Percentiles rank a stretch among this genome's conserved stretches.
These are phyloP conservation scores for Wickerhamiella alocasiicola DNA, from an alignment of 805 yeast genomes.

Conservation along the genomic window DNA sequence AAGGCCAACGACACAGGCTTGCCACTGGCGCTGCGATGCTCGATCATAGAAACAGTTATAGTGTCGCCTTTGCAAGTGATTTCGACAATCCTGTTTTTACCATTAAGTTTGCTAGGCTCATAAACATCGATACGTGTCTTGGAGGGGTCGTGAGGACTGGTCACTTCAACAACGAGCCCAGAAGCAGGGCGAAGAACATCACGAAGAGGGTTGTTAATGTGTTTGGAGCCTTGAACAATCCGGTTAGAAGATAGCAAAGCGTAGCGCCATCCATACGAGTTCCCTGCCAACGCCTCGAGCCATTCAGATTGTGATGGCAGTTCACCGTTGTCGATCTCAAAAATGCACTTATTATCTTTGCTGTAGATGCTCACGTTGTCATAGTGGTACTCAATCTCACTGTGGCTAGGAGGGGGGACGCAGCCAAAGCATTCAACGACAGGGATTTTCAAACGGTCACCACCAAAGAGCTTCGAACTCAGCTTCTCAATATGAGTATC, in stretches of 20 bases:
- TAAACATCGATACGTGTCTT: slow-evolving; percentile 51
- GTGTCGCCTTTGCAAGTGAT: slow-evolving; percentile 31
- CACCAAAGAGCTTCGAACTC: slow-evolving; percentile 49
- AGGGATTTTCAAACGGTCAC: slow-evolving; percentile 65
- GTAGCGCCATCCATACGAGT: slow-evolving; percentile 71
- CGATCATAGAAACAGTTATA: slow-evolving; percentile 66
- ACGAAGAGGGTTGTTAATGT: slow-evolving; percentile 65
- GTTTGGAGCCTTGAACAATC: slow-evolving; percentile 75
- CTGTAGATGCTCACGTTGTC: slow-evolving; percentile 22
- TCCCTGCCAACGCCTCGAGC: slow-evolving; percentile 75
- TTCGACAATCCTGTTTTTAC: slow-evolving; percentile 47
- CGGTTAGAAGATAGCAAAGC: slow-evolving; percentile 72
- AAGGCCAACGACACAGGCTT: slow-evolving; percentile 64
- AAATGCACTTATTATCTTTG: slow-evolving; percentile 20
- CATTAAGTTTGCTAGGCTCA: slow-evolving; percentile 34
- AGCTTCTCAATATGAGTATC: slow-evolving; percentile 72
- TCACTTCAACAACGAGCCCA: slow-evolving; percentile 50
- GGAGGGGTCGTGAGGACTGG: slow-evolving; percentile 36
- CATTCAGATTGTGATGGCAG: slow-evolving; percentile 41
- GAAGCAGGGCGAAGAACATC: slow-evolving; percentile 67
- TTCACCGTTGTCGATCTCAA: slow-evolving; percentile 28
- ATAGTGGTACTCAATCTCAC: slow-evolving; percentile 25
- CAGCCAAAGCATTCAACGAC: slow-evolving; percentile 83
- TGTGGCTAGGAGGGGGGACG: slow-evolving; percentile 32
- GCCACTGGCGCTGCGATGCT: slow-evolving; percentile 73